phyloP scores from a whole-genome alignment of 495 filamentous ascomycete species.

The Aspergillus baeticus region DNA sequence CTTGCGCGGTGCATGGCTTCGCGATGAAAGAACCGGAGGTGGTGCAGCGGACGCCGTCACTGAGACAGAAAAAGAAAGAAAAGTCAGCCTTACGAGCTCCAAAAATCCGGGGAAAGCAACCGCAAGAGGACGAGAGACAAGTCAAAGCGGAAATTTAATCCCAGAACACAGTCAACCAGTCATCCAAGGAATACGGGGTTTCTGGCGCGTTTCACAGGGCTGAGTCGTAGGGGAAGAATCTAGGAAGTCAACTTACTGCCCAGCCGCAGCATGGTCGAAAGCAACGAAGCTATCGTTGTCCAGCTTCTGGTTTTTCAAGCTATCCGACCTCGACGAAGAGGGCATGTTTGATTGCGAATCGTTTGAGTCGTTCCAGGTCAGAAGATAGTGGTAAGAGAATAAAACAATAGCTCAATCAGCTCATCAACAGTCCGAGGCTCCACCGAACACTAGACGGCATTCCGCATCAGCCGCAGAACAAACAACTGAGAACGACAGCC shows the following conservation, averaged over 20 bases:
- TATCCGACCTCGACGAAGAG: slow-evolving; percentile 34
- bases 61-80: slow-evolving; percentile 31
- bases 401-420: not conserved
- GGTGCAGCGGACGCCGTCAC: slow-evolving; percentile 89
- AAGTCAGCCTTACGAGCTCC: slow-evolving; percentile 5
- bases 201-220: slow-evolving; percentile 3
- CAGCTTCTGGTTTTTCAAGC: slow-evolving; percentile 36
- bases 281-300: slow-evolving; percentile 59
- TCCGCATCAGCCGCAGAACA: slow-evolving; percentile 12
- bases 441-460: slow-evolving; percentile 13
- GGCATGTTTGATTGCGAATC: slow-evolving; percentile 30
- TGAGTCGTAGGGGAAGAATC: slow-evolving; percentile 4
- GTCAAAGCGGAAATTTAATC: not conserved
- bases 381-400: not conserved
- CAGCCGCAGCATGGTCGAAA: slow-evolving; percentile 82
- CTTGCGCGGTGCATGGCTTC: slow-evolving; percentile 86
- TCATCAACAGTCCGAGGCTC: slow-evolving; percentile 9
- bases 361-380: not conserved
- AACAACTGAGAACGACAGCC: slow-evolving; percentile 1
- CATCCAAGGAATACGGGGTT: not conserved
- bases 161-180: not conserved
- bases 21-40: slow-evolving; percentile 81
- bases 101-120: not conserved
- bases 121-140: not conserved
- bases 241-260: slow-evolving; percentile 74